Evolutionary conservation across 352 stramenopile species (phyloP).

Genomic region (Phytopythium mirpurense): DNA sequence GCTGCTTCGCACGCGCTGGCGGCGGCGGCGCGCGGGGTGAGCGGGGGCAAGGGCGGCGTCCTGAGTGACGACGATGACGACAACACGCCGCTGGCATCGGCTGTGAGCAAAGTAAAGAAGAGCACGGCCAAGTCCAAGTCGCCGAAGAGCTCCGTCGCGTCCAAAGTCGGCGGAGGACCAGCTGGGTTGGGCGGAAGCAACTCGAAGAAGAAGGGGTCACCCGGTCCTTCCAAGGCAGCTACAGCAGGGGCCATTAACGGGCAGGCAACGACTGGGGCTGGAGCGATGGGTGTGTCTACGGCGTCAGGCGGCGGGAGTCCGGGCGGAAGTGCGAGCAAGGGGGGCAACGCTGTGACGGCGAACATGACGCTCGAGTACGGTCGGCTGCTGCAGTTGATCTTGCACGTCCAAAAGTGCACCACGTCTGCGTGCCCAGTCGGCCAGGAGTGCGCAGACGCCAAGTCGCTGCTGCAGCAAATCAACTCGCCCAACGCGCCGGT

Average conservation of each 20-base stretch:
- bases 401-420: conserved; percentile 83
- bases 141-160: conserved; percentile 33
- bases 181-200: neutral
- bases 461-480: conserved; percentile 71
- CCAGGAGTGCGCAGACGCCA: conserved; percentile 72
- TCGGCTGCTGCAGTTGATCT: conserved; percentile 77
- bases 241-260: neutral
- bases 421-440: conserved; percentile 49
- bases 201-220: conserved; percentile 24
- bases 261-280: neutral
- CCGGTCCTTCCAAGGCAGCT: neutral
- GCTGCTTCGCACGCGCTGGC: conserved; percentile 19
- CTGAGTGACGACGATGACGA: conserved; percentile 65
- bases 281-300: conserved; percentile 16
- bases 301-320: conserved; percentile 7
- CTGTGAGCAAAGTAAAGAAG: conserved; percentile 64
- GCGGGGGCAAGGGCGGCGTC: conserved; percentile 6
- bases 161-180: conserved; percentile 4
- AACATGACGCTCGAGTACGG: conserved; percentile 81
- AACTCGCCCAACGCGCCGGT: conserved; percentile 59
- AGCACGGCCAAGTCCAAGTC: conserved; percentile 48
- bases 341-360: conserved; percentile 37
- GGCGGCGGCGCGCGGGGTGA: conserved; percentile 4
- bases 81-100: conserved; percentile 64
- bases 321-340: conserved; percentile 16